Percentiles rank a stretch among this genome's conserved stretches.
Conservation (phyloP, 2,329 filamentous ascomycete genomes). For the Hypoxylon sp. region DNA sequence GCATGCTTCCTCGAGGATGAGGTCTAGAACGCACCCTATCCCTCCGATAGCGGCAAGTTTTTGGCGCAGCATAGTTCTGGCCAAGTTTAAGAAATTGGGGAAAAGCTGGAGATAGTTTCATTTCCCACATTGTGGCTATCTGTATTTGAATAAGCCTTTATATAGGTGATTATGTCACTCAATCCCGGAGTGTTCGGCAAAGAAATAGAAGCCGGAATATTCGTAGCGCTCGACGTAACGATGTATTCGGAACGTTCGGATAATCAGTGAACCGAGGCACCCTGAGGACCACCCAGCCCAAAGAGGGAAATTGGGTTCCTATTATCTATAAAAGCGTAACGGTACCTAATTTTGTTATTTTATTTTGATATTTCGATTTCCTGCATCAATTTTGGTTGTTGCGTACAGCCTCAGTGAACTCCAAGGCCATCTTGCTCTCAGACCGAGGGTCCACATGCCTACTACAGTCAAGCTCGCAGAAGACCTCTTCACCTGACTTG, state of each 20-base stretch:
- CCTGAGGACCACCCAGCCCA: neutral
- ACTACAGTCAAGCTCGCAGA: constrained; percentile 3
- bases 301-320: neutral
- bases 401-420: neutral
- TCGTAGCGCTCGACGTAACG: neutral
- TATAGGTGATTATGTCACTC: neutral
- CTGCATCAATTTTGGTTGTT: neutral
- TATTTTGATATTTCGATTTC: neutral
- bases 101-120: neutral
- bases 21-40: neutral
- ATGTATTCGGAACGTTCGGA: neutral
- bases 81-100: neutral
- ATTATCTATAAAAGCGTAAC: neutral
- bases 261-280: neutral
- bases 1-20: neutral
- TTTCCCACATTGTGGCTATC: neutral
- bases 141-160: neutral
- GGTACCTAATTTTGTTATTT: neutral
- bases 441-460: neutral
- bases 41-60: neutral
- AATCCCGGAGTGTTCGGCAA: neutral
- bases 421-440: neutral
- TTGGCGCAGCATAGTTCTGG: neutral
- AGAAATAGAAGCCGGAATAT: neutral
- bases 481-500: constrained; percentile 4